Conservation (phyloP, 257 asterid genomes). For the Osmanthus fragrans region DNA sequence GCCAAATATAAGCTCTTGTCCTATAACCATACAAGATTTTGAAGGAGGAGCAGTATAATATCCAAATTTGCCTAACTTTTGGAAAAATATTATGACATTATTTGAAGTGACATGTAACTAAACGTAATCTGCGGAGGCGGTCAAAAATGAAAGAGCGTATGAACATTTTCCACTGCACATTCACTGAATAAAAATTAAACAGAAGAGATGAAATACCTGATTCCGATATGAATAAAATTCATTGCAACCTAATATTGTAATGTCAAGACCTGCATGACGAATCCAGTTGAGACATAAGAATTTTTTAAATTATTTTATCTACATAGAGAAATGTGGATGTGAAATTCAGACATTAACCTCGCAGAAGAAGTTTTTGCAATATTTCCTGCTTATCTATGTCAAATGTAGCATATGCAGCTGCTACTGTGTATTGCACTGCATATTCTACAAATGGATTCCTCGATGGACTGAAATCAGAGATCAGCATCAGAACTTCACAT, state of each 20-base stretch:
- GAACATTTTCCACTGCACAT: neutral
- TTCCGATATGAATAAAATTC: constrained; percentile 93
- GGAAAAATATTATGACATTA: neutral
- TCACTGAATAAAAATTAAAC: constrained; percentile 8
- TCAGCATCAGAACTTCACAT: constrained; percentile 15
- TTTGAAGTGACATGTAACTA: neutral
- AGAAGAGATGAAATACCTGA: constrained; percentile 54
- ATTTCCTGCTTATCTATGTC: constrained; percentile 58
- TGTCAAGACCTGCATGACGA: constrained; percentile 84
- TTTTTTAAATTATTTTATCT: constrained; percentile 13
- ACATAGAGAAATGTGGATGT: constrained; percentile 23
- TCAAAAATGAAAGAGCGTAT: neutral
- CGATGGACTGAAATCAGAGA: constrained; percentile 63
- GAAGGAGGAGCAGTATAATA: neutral
- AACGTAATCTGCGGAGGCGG: neutral
- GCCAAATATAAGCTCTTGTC: neutral
- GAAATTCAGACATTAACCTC: constrained; percentile 52
- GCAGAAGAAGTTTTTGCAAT: constrained; percentile 69
- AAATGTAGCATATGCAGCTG: constrained; percentile 73
- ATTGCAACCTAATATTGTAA: constrained; percentile 86
- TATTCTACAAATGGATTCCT: constrained; percentile 91
- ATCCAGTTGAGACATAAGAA: constrained; percentile 38
- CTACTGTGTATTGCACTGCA: constrained; percentile 82
- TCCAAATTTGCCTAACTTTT: neutral
- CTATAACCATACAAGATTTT: neutral